These are phyloP conservation scores for Mucor saturninus DNA, from an alignment of 371 early-diverging fungal genomes.

Conservation along the genomic window DNA sequence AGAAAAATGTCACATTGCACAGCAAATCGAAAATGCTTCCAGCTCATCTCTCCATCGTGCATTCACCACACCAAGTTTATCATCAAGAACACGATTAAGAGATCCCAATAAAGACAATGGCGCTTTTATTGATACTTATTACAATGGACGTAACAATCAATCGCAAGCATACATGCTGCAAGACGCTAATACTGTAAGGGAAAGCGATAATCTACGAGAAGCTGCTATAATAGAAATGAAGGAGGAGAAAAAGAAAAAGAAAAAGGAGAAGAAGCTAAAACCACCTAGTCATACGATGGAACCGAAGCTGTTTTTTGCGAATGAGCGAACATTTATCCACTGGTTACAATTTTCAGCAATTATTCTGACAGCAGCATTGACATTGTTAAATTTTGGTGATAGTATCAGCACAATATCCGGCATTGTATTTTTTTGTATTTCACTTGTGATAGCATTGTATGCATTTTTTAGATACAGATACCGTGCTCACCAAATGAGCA, in stretches of 20 bases:
- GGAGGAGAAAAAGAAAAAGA: conserved; percentile 22
- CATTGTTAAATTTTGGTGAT: conserved; percentile 77
- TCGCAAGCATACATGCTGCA: conserved; percentile 15
- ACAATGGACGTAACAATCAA: neutral
- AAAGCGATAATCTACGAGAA: conserved; percentile 1
- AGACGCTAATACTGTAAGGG: conserved; percentile 6
- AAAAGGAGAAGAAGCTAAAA: conserved; percentile 32
- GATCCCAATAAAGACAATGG: neutral
- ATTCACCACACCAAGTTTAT: neutral
- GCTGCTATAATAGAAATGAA: conserved; percentile 5
- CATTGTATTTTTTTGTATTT: conserved; percentile 39
- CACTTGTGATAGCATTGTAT: conserved; percentile 36
- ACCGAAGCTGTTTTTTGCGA: conserved; percentile 83
- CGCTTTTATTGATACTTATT: conserved; percentile 6
- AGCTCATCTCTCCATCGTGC: neutral
- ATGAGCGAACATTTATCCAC: conserved; percentile 89
- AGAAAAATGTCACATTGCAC: too few species aligned
- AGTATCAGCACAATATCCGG: conserved; percentile 36
- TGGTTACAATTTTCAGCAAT: conserved; percentile 83
- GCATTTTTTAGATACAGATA: conserved; percentile 38
- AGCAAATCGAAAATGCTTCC: too few species aligned
- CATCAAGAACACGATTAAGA: neutral
- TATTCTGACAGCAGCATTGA: conserved; percentile 70
- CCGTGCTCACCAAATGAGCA: conserved; percentile 43
- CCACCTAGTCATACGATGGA: conserved; percentile 24